Conservation (phyloP, 768 basidiomycete genomes). For the Hebeloma cylindrosporum region DNA sequence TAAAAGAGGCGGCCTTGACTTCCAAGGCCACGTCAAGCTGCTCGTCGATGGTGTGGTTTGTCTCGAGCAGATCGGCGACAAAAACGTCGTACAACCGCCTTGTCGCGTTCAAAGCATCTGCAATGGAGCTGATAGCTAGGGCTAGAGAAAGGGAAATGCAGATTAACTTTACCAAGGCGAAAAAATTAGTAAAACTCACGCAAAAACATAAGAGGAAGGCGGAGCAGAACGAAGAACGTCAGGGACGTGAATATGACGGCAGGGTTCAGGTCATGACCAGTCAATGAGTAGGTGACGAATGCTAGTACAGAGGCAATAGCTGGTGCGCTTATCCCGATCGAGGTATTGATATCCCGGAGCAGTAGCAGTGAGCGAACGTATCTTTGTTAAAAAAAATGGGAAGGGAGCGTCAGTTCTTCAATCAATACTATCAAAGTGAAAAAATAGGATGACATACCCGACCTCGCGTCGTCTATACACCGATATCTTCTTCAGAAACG, state of each 20-base stretch:
- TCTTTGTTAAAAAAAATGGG: conserved; percentile 38
- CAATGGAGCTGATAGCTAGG: conserved; percentile 65
- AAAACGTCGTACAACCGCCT: conserved; percentile 75
- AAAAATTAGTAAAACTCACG: conserved; percentile 35
- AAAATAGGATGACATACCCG: conserved; percentile 4
- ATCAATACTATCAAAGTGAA: background rate
- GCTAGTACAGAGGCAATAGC: conserved; percentile 73
- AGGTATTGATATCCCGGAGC: conserved; percentile 62
- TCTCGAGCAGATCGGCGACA: conserved; percentile 71
- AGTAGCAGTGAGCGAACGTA: conserved; percentile 66
- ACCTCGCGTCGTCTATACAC: conserved; percentile 50
- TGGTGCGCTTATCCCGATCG: conserved; percentile 68
- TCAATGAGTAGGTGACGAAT: conserved; percentile 71
- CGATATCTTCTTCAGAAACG: conserved; percentile 72
- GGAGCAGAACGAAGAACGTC: conserved; percentile 78
- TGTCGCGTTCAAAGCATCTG: conserved; percentile 79
- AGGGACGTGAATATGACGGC: conserved; percentile 81
- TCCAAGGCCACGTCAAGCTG: conserved; percentile 59
- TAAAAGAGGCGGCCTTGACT: conserved; percentile 68
- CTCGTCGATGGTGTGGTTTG: conserved; percentile 52
- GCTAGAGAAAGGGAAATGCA: conserved; percentile 36
- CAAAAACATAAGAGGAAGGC: conserved; percentile 76
- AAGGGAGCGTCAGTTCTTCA: background rate
- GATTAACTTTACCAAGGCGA: conserved; percentile 9
- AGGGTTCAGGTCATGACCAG: conserved; percentile 59